Evolutionary conservation across 1,284 basidiomycete genomes (phyloP), one percentile per base, ranked within the genome.

Genomic region (Tilletiopsis washingtonensis): DNA sequence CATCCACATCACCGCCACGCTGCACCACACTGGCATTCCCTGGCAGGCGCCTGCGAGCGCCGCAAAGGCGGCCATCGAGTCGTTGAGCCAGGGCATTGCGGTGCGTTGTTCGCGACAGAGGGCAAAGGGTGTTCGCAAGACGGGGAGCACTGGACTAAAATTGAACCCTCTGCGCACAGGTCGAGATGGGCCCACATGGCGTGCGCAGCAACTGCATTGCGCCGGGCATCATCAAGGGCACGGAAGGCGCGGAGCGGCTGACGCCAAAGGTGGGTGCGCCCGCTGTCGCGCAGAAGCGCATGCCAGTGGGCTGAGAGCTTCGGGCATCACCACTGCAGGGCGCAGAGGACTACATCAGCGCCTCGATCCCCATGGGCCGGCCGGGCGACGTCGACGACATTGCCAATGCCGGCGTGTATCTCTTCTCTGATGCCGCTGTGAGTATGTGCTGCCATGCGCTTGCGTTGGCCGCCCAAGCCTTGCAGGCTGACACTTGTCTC

Each of bases 21-120:
- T 97, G 47, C 93, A 97, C 74, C 88, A 90, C 75, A 81, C 78
- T 55, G 89, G 88, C 81, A 64, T 85, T n/a, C 86, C 88, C 0
- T 90, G 84, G 73, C 91, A 97, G 75, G 86, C 82, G 3, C 91
- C 96, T 67, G 88, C 93, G 5, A 88, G 86, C 20, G 89, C 91
- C 12, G 93, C 93, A 19, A 97, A 97, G 76, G 91, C 91, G 0
- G 93, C 82, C 7, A 82, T 97, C 29, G 91, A 98, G 68, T 89
- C 91, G 0, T 76, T 91, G 4, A 86, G 84, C 49, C 78, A 81
- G 7, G 88, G 88, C 2, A 76, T 96, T 20, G 90, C 91, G 0
- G 82, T 94, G 12, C n/a, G n/a, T n/a, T n/a, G n/a, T n/a, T n/a
- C n/a, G 91, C 96, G 74, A 88, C 94, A 76, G 91, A 90, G 1